A percentile compares a stretch with the other conserved stretches of the same genome.
Evolutionary conservation across 352 stramenopile genomes (phyloP).

Genomic region (Globisporangium carolinianum): DNA sequence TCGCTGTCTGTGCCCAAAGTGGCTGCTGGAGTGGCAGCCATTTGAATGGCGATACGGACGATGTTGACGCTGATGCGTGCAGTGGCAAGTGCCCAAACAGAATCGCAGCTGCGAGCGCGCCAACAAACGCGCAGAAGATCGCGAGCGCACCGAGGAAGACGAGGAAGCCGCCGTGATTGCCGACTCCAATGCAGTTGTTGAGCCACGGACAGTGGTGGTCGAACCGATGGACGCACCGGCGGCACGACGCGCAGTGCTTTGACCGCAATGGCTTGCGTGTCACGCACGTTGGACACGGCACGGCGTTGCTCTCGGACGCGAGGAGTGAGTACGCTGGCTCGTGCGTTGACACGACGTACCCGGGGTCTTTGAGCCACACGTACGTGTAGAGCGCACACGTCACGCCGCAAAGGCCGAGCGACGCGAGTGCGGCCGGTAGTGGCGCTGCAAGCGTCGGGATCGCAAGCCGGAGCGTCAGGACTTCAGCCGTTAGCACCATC

Average conservation of each 20-base stretch:
- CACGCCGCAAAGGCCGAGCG: slow-evolving; percentile 27
- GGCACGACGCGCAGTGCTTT: slow-evolving; percentile 77
- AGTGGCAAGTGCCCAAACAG: slow-evolving; percentile 36
- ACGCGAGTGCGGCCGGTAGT: slow-evolving; percentile 18
- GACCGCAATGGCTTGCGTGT: slow-evolving; percentile 68
- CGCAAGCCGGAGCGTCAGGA: slow-evolving; percentile 46
- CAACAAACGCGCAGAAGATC: slow-evolving; percentile 42
- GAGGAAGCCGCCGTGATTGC: slow-evolving; percentile 73
- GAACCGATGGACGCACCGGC: slow-evolving; percentile 74
- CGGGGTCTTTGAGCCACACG: slow-evolving; percentile 73
- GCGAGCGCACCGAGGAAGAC: slow-evolving; percentile 50
- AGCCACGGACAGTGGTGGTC: slow-evolving; percentile 86
- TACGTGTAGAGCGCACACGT: slow-evolving; percentile 68
- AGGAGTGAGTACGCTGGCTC: slow-evolving; percentile 74
- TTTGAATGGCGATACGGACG: not conserved
- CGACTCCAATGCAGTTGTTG: slow-evolving; percentile 76
- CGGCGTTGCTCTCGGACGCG: slow-evolving; percentile 44
- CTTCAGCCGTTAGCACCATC: slow-evolving; percentile 42
- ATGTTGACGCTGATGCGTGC: slow-evolving; percentile 18
- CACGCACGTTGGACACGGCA: slow-evolving; percentile 76
- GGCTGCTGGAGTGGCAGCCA: slow-evolving; percentile 8
- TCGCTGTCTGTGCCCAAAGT: not conserved
- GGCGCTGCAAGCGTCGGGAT: slow-evolving; percentile 34
- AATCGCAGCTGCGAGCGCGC: slow-evolving; percentile 37
- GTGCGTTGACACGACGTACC: slow-evolving; percentile 54